Percentiles rank a stretch among this genome's conserved stretches.
Conservation (phyloP, 345 rosid species). For the Mangifera indica region DNA sequence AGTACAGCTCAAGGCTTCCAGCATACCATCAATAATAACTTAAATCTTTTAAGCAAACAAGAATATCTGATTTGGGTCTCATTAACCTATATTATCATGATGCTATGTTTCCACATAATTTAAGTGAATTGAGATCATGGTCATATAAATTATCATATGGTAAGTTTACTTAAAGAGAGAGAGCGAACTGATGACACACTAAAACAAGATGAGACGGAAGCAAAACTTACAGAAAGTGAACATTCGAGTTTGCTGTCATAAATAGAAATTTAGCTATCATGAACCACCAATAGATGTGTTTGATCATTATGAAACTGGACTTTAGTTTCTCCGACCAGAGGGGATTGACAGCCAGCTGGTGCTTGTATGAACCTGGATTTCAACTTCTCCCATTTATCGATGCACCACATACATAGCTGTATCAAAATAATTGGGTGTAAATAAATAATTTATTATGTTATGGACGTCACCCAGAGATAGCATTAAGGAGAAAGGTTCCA, state of each 20-base stretch:
- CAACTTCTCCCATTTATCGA: conserved; percentile 77
- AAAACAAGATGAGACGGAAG: neutral
- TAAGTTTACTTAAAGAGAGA: too few species aligned
- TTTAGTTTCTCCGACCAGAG: conserved; percentile 39
- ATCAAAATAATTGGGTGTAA: neutral
- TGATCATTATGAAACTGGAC: conserved; percentile 56
- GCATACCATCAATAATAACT: too few species aligned
- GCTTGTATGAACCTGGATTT: conserved; percentile 35
- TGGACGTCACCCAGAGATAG: neutral
- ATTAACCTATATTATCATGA: too few species aligned
- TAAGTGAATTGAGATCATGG: too few species aligned
- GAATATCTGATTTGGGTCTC: too few species aligned
- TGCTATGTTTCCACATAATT: too few species aligned
- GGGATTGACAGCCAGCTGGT: conserved; percentile 40
- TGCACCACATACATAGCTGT: conserved; percentile 74
- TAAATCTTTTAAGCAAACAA: too few species aligned
- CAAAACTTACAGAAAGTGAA: conserved; percentile 32
- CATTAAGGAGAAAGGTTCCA: neutral
- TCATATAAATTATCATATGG: too few species aligned
- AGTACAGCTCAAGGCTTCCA: neutral
- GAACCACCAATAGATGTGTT: conserved; percentile 43
- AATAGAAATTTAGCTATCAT: conserved; percentile 44
- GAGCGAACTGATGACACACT: neutral
- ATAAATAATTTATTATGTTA: neutral
- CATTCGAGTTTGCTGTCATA: conserved; percentile 53